Base-by-base conservation (phyloP, 1,139 yeast genomes). In the Lodderomyces elongisporus region DNA sequence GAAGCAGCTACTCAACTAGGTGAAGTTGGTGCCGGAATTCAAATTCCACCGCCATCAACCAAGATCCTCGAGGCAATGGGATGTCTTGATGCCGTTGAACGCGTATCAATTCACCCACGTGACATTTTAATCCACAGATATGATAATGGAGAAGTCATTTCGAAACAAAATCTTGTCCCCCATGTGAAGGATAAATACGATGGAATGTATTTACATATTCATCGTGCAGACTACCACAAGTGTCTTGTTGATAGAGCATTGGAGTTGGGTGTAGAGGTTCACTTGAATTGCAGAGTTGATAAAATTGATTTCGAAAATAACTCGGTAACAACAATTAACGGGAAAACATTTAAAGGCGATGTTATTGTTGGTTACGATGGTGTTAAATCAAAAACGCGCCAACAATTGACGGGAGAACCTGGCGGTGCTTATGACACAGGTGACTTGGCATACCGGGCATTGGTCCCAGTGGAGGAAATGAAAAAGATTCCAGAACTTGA, bases 1-100 rank as follows among this genome's bases (percentile, higher is more conserved):
- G 68, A 62, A 43, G 48, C 56, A 25, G 58, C 64, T 16, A 43
- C 46, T 25, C 47, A 42, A 28, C 45, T 58, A n/a, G 58, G 57
- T 12, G 70, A 64, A 43, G 66, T 64, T 8, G 70, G 70, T 5
- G 70, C 69, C 5, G 66, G 66, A 8, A 59, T 60, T 34, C 66
- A 59, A 43, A 48, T 57, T 22, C 61, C 62, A n/a, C 65, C 65
- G 12, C 58, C 57, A 28, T 48, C 61, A 14, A 45, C 52, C 25
- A 41, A 46, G 29, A 48, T 58, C 18, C 40, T 57, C 14, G 45
- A 47, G 21, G 39, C 40, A 7, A 48, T 52, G 35, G 65, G 65
- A 1, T 41, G 54, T 33, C 39, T 46, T 37, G 46, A 51, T 17
- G 37, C 46, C 7, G 42, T 61, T 7, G 42, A 43, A 23, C 39